Evolutionary conservation across 1,139 yeast species (phyloP), one percentile per base, ranked within the genome.

Genomic region (Yamadazyma diospyri): DNA sequence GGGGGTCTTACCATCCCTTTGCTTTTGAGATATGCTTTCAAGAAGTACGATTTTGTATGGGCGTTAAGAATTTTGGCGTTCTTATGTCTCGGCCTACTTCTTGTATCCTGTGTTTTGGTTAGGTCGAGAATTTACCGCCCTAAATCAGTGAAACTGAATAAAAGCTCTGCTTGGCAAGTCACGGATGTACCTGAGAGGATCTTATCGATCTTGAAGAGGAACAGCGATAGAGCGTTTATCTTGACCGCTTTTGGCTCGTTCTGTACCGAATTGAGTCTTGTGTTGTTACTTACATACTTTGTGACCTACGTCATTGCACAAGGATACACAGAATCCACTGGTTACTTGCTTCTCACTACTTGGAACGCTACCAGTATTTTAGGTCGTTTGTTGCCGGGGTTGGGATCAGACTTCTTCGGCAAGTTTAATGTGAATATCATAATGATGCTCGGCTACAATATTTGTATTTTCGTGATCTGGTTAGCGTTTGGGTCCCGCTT

Each of bases 361-460:
- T 62, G 69, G 45, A 81, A 78, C 53, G 80, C 78, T 1, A 60
- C 74, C 2, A 85, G 86, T 5, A 64, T 78, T 11, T 42, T 69
- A 3, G 87, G 86, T 1, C 57, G 87, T 38, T 68, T 69, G 35
- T 44, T 76, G 5, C 81, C 85, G 1, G 78, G 80, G 19, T 42
- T 71, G 7, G 69, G 79, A 0, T 82, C 81, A 38, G 73, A 61
- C 37, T 66, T 53, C 37, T 39, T 70, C 19, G 88, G 88, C 0
- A 61, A 74, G 23, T 79, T 73, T 53, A 81, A 79, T 45, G 62
- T 78, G 13, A 71, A 72, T 48, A 56, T 70, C 20, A 36, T 50
- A 15, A 60, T 75, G 56, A 51, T 73, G 41, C 16, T 55, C n/a
- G 43, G 66, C 30, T 58, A 75, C 20, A 64, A 69, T 1, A 15